phyloP scores from a whole-genome alignment of 345 rosid species.

The Salix exigua region DNA sequence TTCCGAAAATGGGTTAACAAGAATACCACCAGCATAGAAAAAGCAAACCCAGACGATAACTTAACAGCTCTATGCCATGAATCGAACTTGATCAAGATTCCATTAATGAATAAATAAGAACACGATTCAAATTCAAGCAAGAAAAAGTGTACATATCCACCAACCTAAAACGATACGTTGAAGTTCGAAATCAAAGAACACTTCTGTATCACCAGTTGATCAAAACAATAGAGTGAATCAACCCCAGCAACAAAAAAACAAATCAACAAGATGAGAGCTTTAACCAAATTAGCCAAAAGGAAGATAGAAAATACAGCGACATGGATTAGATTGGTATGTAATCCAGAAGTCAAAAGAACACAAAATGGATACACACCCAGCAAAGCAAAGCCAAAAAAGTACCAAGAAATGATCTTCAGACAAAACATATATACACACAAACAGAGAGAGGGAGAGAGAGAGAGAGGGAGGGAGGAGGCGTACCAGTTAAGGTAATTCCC shows the following conservation, averaged over 20 bases:
- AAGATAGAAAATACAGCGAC: background rate
- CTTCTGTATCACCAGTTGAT: background rate
- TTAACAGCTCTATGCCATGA: background rate
- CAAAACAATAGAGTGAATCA: background rate
- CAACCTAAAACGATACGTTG: background rate
- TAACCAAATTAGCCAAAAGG: background rate
- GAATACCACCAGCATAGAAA: background rate
- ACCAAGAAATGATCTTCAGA: background rate
- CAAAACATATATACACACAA: background rate
- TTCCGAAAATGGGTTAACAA: background rate
- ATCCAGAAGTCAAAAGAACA: background rate
- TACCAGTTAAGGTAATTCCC: conserved; percentile 18
- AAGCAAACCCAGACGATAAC: background rate
- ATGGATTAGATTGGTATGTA: background rate
- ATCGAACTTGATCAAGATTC: background rate
- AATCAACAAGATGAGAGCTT: background rate
- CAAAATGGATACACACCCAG: background rate
- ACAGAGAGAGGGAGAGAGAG: background rate
- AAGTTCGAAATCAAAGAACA: background rate
- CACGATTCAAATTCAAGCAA: background rate
- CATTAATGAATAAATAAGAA: background rate
- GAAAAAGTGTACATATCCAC: background rate
- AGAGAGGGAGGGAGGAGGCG: conserved; percentile 2
- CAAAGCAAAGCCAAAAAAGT: background rate
- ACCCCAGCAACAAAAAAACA: background rate